Conservation (phyloP, 2,329 filamentous ascomycete genomes). For the Simplicillium aogashimaense region DNA sequence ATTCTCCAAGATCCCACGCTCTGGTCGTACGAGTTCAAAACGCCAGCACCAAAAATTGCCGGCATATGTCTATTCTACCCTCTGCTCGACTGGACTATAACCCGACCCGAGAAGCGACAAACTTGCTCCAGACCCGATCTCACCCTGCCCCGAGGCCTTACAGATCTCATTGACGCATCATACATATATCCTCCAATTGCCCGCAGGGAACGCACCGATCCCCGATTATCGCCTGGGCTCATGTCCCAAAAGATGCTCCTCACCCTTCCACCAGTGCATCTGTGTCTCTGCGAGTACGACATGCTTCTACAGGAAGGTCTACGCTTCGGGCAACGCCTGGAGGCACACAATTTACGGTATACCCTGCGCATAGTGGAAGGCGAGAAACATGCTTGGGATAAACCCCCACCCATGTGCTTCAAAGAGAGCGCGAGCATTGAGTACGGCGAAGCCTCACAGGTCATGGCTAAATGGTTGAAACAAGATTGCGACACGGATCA, state of each 20-base stretch:
- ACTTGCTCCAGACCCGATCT: constrained; percentile 44
- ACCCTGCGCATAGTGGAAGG: constrained; percentile 32
- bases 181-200: constrained; percentile 46
- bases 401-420: constrained; percentile 31
- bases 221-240: constrained; percentile 47
- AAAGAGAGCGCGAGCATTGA: constrained; percentile 35
- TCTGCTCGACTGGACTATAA: constrained; percentile 49
- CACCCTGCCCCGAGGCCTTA: constrained; percentile 46
- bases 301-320: constrained; percentile 54
- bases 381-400: constrained; percentile 40
- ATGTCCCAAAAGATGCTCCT: constrained; percentile 42
- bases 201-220: constrained; percentile 35
- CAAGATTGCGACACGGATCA: constrained; percentile 24
- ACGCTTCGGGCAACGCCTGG: constrained; percentile 49
- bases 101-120: constrained; percentile 44
- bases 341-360: constrained; percentile 19
- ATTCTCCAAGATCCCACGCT: constrained; percentile 32
- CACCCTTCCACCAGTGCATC: constrained; percentile 42
- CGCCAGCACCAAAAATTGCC: constrained; percentile 34
- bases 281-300: constrained; percentile 55
- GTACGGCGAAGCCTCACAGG: constrained; percentile 31
- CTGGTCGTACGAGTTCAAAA: constrained; percentile 25
- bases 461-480: constrained; percentile 31
- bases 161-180: constrained; percentile 52
- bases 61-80: constrained; percentile 54